These are phyloP conservation scores for Heliamphora pulchella DNA, from an alignment of 179 eudicot species.

Conservation along the genomic window DNA sequence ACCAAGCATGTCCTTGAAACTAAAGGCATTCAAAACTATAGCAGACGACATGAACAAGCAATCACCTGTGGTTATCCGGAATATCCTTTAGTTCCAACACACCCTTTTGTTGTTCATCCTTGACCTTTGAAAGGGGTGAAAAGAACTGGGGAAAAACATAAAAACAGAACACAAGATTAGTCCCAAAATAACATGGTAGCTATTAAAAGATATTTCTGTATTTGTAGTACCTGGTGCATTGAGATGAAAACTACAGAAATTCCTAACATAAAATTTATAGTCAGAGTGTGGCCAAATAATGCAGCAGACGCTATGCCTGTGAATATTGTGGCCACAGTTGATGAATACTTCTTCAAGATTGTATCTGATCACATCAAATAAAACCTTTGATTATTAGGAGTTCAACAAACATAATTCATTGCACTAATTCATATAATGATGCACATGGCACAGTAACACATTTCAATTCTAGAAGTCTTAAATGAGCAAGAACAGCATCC, in stretches of 20 bases:
- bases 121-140: conserved; percentile 88
- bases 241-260: conserved; percentile 97
- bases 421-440: too few relatives aligned
- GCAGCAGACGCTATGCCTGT: conserved; percentile 95
- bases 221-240: conserved; percentile 86
- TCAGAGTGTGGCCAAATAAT: conserved; percentile 83
- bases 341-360: conserved; percentile 96
- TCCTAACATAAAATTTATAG: conserved; percentile 80
- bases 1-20: neutral
- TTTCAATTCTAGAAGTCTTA: neutral
- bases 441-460: too few relatives aligned
- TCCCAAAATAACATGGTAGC: conserved; percentile 9
- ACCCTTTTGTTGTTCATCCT: conserved; percentile 60
- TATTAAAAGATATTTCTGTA: conserved; percentile 2
- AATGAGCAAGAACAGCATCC: neutral
- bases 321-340: conserved; percentile 97
- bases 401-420: neutral
- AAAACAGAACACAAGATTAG: conserved; percentile 23
- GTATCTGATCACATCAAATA: conserved; percentile 51
- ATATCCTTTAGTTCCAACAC: conserved; percentile 41
- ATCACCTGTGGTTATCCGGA: conserved; percentile 50
- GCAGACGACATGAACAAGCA: neutral
- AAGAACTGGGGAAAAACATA: conserved; percentile 52
- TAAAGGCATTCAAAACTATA: neutral
- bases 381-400: neutral